phyloP scores from a whole-genome alignment of 148 eudicot species.

The Polygonum aviculare region DNA sequence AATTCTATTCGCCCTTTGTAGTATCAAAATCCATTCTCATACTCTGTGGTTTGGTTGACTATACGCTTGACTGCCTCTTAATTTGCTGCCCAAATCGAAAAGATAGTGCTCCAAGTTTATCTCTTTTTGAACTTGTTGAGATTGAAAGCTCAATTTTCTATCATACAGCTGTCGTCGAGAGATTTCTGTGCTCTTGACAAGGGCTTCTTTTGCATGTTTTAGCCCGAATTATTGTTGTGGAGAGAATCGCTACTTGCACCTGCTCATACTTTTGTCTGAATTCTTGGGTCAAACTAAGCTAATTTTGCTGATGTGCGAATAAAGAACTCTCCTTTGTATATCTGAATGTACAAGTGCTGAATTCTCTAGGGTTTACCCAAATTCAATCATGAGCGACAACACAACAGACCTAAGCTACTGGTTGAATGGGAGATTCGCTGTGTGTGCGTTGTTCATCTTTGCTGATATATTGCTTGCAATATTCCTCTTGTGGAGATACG shows the following conservation, averaged over 20 bases:
- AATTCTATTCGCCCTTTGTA: neutral
- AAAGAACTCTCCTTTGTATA: neutral
- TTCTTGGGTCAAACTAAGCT: neutral
- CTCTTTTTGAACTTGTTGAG: neutral
- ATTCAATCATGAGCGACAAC: conserved; percentile 41
- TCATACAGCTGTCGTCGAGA: neutral
- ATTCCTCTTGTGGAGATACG: conserved; percentile 55
- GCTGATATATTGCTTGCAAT: conserved; percentile 26
- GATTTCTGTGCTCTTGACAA: neutral
- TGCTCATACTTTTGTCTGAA: neutral
- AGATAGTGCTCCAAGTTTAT: neutral
- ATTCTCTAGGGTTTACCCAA: neutral
- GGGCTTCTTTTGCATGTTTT: neutral
- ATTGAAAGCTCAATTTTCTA: neutral
- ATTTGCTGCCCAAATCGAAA: neutral
- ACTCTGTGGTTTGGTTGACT: neutral
- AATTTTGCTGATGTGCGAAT: neutral
- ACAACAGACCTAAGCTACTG: conserved; percentile 72
- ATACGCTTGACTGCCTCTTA: neutral
- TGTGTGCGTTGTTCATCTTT: conserved; percentile 62
- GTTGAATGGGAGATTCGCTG: conserved; percentile 86
- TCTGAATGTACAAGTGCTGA: neutral
- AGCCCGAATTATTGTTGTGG: neutral
- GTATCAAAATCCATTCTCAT: no score
- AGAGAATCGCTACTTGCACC: neutral